A percentile compares a stretch with the other conserved stretches of the same genome.
These are phyloP conservation scores for Mycocentrospora acerina DNA, from an alignment of 2,329 filamentous ascomycete genomes.

Conservation along the genomic window DNA sequence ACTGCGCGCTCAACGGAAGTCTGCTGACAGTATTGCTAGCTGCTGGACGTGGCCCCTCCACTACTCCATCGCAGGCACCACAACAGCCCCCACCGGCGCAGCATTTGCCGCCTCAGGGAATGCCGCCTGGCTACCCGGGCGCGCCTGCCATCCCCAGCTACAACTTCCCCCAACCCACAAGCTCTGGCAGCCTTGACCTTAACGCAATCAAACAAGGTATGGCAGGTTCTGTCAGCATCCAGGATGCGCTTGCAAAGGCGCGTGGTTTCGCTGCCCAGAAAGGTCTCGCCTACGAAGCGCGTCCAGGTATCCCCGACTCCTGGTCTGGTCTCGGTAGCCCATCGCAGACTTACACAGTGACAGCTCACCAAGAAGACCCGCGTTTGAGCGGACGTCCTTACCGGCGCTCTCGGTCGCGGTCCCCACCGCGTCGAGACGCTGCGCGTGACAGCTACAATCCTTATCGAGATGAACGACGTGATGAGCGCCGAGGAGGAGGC, in stretches of 20 bases:
- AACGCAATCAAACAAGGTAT: constrained; percentile 77
- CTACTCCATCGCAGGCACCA: constrained; percentile 51
- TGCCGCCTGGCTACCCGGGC: constrained; percentile 48
- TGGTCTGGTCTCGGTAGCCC: constrained; percentile 38
- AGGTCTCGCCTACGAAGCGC: constrained; percentile 59
- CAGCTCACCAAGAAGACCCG: constrained; percentile 48
- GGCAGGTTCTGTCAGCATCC: constrained; percentile 79
- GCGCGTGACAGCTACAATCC: constrained; percentile 78
- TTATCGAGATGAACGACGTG: constrained; percentile 82
- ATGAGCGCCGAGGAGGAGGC: constrained; percentile 55
- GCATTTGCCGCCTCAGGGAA: constrained; percentile 46
- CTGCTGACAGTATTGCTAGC: constrained; percentile 38
- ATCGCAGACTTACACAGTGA: constrained; percentile 34
- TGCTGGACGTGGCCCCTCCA: constrained; percentile 48
- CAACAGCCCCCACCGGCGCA: constrained; percentile 43
- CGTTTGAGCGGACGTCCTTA: constrained; percentile 58
- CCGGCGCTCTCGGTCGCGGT: constrained; percentile 65
- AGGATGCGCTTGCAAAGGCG: constrained; percentile 82
- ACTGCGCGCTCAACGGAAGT: neutral
- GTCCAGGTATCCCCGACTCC: constrained; percentile 47
- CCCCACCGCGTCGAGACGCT: constrained; percentile 63
- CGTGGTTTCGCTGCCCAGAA: constrained; percentile 80
- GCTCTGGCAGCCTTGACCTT: constrained; percentile 76
- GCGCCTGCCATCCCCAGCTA: constrained; percentile 48
- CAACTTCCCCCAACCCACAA: constrained; percentile 66